Conservation (phyloP, 192 early-diverging fungal species). For the Coemansia sp. region DNA sequence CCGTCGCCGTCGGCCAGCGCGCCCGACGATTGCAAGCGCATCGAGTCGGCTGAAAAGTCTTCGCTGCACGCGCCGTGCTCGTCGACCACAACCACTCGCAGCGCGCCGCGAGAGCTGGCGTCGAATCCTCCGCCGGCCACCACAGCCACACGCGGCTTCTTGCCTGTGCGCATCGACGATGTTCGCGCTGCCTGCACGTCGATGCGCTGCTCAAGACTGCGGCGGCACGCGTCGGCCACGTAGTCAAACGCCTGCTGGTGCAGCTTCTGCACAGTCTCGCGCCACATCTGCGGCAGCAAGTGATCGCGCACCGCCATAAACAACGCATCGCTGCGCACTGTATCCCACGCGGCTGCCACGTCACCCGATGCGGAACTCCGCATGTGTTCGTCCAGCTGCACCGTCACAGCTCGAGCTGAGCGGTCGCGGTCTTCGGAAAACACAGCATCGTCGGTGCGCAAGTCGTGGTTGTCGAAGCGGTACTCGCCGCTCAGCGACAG, state of each 20-base stretch:
- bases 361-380: background rate
- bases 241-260: slow-evolving; percentile 67
- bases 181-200: slow-evolving; percentile 31
- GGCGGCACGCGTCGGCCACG: slow-evolving; percentile 64
- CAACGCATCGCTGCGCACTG: slow-evolving; percentile 63
- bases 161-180: slow-evolving; percentile 1
- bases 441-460: slow-evolving; percentile 19
- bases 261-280: slow-evolving; percentile 73
- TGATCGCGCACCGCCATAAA: slow-evolving; percentile 61
- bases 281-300: slow-evolving; percentile 68
- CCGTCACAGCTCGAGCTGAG: background rate
- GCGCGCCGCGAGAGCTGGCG: slow-evolving; percentile 46
- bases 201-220: slow-evolving; percentile 58
- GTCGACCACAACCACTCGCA: slow-evolving; percentile 67
- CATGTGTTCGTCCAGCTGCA: background rate
- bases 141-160: slow-evolving; percentile 35
- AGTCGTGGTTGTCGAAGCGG: slow-evolving; percentile 14
- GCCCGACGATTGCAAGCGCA: slow-evolving; percentile 24
- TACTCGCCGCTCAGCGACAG: slow-evolving; percentile 39
- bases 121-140: slow-evolving; percentile 50
- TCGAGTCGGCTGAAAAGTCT: slow-evolving; percentile 60
- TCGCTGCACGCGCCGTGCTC: slow-evolving; percentile 71
- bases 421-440: slow-evolving; percentile 31
- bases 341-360: slow-evolving; percentile 63
- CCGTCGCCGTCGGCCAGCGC: slow-evolving; percentile 14